Evolutionary conservation across 2,329 filamentous ascomycete genomes (phyloP), one percentile per base, ranked within the genome.

Genomic region (Sporothrix schenckii): DNA sequence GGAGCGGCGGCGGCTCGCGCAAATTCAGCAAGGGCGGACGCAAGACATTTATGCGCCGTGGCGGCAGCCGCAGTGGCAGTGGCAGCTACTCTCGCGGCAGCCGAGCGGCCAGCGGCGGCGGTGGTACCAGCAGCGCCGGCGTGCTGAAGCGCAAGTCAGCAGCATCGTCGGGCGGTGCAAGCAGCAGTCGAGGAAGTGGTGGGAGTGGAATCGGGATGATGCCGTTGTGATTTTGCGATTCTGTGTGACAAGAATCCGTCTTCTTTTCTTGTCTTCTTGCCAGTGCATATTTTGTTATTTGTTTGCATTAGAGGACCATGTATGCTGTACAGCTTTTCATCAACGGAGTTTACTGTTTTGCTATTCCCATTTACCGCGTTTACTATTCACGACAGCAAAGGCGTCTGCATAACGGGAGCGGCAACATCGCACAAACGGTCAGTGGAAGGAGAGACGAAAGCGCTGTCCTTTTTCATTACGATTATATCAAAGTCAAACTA

Each of bases 181-280:
- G 66, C 27, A 68, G 61, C 24, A 67, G 69, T 16, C 52, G 67
- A 21, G 66, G 50, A 6, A 34, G 68, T 4, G 58, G 69, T 19
- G 61, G 68, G 13, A 69, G 71, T 41, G 72, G 72, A 4, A 75
- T 76, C 7, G 74, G 75, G 3, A 70, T 75, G 70, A 76, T 76
- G 75, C 75, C 75, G 14, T 41, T 75, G 41, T 76, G 68, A 74
- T 21, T 19, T 56, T 69, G 53, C 44, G 16, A 19, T 6, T 44
- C 34, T 16, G 14, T 50, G 34, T 27, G 41, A 9, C 41, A 2
- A 63, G 21, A n/a, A 44, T n/a, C 34, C 41, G 27, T 52, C 13
- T 47, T 7, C 47, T 56, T 47, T 68, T 54, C 3, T 14, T 16
- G 39, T 56, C 6, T 53, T 24, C 34, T 52, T 66, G 27, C 34